phyloP scores from a whole-genome alignment of 148 eudicot genomes.

The Rhododendron griersonianum region DNA sequence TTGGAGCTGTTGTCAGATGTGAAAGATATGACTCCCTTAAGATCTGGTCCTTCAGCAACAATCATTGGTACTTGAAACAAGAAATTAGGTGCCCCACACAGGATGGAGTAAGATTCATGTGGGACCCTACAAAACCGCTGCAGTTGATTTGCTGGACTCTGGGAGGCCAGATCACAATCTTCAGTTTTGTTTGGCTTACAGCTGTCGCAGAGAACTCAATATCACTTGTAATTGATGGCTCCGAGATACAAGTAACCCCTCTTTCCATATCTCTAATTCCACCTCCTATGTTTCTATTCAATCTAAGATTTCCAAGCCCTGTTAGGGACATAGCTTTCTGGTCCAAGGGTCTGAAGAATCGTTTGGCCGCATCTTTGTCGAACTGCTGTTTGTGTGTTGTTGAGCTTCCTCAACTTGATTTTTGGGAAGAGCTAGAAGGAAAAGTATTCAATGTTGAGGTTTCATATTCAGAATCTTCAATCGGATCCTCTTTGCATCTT shows the following conservation, averaged over 20 bases:
- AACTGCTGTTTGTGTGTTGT: constrained; percentile 64
- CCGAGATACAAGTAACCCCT: constrained; percentile 68
- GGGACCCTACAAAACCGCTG: constrained; percentile 82
- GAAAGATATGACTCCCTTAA: constrained; percentile 58
- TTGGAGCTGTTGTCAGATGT: constrained; percentile 64
- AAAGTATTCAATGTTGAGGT: constrained; percentile 54
- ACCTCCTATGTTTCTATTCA: constrained; percentile 88
- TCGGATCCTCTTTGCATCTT: constrained; percentile 64
- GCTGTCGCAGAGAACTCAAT: constrained; percentile 76
- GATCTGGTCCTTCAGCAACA: constrained; percentile 86
- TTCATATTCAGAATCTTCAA: constrained; percentile 28
- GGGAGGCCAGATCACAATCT: constrained; percentile 53
- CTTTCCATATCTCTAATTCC: constrained; percentile 74
- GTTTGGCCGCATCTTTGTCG: constrained; percentile 71
- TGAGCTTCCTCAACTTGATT: constrained; percentile 70
- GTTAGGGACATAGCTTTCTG: constrained; percentile 70
- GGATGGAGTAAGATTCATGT: constrained; percentile 64
- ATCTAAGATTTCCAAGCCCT: constrained; percentile 58
- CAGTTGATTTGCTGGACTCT: constrained; percentile 86
- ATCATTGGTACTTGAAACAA: constrained; percentile 93
- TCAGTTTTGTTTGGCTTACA: constrained; percentile 74
- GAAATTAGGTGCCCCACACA: constrained; percentile 63
- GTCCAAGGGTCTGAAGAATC: constrained; percentile 48
- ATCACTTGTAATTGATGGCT: constrained; percentile 81
- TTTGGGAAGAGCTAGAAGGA: constrained; percentile 88